A percentile compares a stretch with the other conserved stretches of the same genome.
phyloP scores from a whole-genome alignment of 2,329 filamentous ascomycete species.

The Monilinia aucupariae region DNA sequence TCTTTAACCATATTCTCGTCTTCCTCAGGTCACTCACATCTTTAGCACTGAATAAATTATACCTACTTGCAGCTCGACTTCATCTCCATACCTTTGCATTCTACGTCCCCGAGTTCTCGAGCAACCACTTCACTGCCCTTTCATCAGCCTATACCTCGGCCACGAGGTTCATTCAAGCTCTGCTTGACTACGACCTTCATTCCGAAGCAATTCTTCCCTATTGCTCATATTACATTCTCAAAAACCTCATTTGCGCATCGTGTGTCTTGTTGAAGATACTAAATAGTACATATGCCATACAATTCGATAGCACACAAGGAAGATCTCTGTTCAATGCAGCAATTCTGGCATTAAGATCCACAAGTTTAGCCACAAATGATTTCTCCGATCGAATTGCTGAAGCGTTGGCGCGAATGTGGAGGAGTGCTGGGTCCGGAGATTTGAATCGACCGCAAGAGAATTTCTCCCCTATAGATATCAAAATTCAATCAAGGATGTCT shows the following conservation, averaged over 20 bases:
- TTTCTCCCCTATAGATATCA: conserved; percentile 49
- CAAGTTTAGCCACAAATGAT: conserved; percentile 58
- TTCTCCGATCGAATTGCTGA: conserved; percentile 59
- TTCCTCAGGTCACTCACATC: not conserved
- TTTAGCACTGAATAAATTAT: conserved; percentile 20
- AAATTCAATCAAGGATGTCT: conserved; percentile 60
- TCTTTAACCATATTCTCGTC: too few species aligned
- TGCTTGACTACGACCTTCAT: conserved; percentile 23
- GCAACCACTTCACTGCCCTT: conserved; percentile 29
- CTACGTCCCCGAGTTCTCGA: conserved; percentile 19
- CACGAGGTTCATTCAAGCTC: conserved; percentile 20
- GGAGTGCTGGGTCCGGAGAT: conserved; percentile 20
- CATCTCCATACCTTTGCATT: conserved; percentile 26
- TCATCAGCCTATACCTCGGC: conserved; percentile 40
- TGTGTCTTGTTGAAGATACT: conserved; percentile 61
- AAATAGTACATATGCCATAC: conserved; percentile 57
- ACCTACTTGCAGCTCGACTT: conserved; percentile 23
- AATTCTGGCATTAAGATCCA: conserved; percentile 52
- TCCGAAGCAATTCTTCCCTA: conserved; percentile 39
- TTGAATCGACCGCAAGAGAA: conserved; percentile 15
- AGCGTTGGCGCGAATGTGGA: conserved; percentile 60
- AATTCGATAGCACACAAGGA: conserved; percentile 51
- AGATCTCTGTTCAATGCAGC: conserved; percentile 53
- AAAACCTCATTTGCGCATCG: conserved; percentile 60
- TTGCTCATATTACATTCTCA: conserved; percentile 57